These are phyloP conservation scores for Ceratocystis albifundus DNA, from an alignment of 2,329 filamentous ascomycete genomes.

Conservation along the genomic window DNA sequence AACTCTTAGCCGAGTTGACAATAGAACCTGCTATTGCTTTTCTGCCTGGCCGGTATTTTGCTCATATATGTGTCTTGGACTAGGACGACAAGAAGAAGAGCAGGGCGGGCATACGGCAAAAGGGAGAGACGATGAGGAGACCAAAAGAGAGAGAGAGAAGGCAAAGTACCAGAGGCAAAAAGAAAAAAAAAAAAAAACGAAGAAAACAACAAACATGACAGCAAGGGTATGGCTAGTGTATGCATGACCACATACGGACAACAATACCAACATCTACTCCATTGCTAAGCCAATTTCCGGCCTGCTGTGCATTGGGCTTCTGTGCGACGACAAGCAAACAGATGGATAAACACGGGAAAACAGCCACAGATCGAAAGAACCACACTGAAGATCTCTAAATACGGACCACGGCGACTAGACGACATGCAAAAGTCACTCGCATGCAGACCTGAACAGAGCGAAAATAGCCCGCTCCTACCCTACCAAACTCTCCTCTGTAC, in stretches of 20 bases:
- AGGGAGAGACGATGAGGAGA: no score
- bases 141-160: no score
- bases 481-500: background rate
- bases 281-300: background rate
- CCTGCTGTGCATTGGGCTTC: background rate
- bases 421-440: no score
- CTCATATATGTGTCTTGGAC: no score
- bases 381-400: background rate
- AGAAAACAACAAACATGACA: no score
- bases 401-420: no score
- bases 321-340: background rate
- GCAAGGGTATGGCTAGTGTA: no score
- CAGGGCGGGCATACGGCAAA: background rate
- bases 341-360: background rate
- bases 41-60: background rate
- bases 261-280: no score
- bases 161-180: no score
- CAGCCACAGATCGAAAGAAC: background rate
- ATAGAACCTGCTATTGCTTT: background rate
- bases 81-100: background rate
- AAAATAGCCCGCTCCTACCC: background rate
- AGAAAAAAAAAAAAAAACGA: no score
- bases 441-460: no score
- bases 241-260: no score
- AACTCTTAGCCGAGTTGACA: background rate